phyloP scores from a whole-genome alignment of 2,329 filamentous ascomycete genomes.

The Fusarium verrucosum region DNA sequence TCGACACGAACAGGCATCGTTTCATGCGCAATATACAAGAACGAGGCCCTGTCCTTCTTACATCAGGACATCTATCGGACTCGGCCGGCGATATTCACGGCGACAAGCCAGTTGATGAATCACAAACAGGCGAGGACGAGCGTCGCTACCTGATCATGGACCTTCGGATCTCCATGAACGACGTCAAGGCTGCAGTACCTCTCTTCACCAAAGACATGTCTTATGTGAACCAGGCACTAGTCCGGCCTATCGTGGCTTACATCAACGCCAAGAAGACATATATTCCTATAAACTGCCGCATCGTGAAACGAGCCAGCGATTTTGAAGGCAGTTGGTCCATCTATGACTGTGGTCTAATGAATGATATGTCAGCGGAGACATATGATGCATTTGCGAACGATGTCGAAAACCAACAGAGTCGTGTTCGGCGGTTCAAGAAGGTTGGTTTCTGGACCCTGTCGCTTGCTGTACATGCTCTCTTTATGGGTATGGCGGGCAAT shows the following conservation, averaged over 20 bases:
- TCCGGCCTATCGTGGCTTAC: slow-evolving; percentile 95
- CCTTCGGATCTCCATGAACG: slow-evolving; percentile 92
- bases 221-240: slow-evolving; percentile 94
- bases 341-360: slow-evolving; percentile 92
- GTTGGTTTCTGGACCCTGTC: slow-evolving; percentile 97
- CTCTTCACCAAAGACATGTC: slow-evolving; percentile 91
- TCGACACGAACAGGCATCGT: slow-evolving; percentile 77
- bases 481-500: slow-evolving; percentile 93
- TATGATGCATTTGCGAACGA: slow-evolving; percentile 94
- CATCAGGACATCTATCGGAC: slow-evolving; percentile 49
- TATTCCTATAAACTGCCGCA: slow-evolving; percentile 92
- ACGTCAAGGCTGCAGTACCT: slow-evolving; percentile 90
- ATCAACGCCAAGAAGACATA: slow-evolving; percentile 96
- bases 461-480: slow-evolving; percentile 89
- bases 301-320: slow-evolving; percentile 87
- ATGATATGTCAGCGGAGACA: slow-evolving; percentile 90
- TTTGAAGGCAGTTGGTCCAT: slow-evolving; percentile 97
- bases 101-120: slow-evolving; percentile 7
- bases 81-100: slow-evolving; percentile 34
- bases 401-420: slow-evolving; percentile 87
- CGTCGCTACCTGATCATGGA: slow-evolving; percentile 92
- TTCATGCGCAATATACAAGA: slow-evolving; percentile 62
- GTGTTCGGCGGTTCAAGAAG: slow-evolving; percentile 88
- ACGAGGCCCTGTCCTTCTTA: slow-evolving; percentile 41
- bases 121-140: slow-evolving; percentile 59